These are phyloP conservation scores for Termitomyces sp. DNA, from an alignment of 768 basidiomycete species.

Conservation along the genomic window DNA sequence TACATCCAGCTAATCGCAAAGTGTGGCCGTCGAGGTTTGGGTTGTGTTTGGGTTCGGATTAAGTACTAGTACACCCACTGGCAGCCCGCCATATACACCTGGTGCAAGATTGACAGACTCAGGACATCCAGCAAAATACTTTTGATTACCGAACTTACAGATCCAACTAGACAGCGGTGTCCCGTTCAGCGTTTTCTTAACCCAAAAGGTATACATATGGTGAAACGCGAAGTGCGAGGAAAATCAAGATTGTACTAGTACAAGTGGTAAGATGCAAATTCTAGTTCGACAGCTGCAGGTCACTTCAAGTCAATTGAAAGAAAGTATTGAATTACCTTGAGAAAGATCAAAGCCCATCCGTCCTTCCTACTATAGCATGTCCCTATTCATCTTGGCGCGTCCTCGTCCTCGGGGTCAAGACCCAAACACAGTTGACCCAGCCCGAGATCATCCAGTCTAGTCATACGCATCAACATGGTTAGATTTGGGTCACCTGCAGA, in stretches of 20 bases:
- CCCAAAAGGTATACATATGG: too few species aligned
- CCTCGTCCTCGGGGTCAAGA: conserved; percentile 19
- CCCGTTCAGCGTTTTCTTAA: too few species aligned
- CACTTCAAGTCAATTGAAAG: background rate
- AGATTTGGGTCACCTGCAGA: conserved; percentile 41
- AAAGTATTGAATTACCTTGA: background rate
- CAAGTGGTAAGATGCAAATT: background rate
- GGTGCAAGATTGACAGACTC: too few species aligned
- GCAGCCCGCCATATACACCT: too few species aligned
- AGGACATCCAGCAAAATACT: too few species aligned
- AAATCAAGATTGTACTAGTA: background rate
- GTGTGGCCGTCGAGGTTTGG: too few species aligned
- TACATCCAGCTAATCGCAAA: too few species aligned
- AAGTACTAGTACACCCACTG: too few species aligned
- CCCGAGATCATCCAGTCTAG: conserved; percentile 70
- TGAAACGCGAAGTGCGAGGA: background rate
- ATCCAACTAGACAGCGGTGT: too few species aligned
- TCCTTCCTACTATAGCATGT: background rate
- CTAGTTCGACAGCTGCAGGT: background rate
- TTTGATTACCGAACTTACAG: too few species aligned
- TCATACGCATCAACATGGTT: conserved; percentile 73
- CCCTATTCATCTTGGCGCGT: background rate
- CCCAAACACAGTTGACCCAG: conserved; percentile 61
- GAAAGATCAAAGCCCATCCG: background rate
- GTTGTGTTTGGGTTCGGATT: too few species aligned